A percentile compares a stretch with the other conserved stretches of the same genome.
Conservation (phyloP, 306 rosid genomes). For the Quillaja saponaria region DNA sequence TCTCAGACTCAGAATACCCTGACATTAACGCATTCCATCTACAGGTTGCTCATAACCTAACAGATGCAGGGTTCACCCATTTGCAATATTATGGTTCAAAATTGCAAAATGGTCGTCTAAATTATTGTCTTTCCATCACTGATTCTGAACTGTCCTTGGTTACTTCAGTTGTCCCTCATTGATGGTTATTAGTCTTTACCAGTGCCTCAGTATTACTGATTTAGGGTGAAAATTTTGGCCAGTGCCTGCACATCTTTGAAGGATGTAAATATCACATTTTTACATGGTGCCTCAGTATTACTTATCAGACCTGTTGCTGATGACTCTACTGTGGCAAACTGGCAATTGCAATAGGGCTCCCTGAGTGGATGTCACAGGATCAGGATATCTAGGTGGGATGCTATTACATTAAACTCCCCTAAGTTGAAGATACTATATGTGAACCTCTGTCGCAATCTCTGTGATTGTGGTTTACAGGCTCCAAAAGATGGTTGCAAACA, state of each 20-base stretch:
- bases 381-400: conserved; percentile 50
- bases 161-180: conserved; percentile 50
- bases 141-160: conserved; percentile 51
- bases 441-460: conserved; percentile 52
- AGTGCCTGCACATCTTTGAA: conserved; percentile 44
- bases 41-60: conserved; percentile 46
- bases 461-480: conserved; percentile 49
- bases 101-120: conserved; percentile 49
- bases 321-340: conserved; percentile 38
- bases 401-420: conserved; percentile 47
- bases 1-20: conserved; percentile 16
- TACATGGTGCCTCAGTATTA: too few species aligned
- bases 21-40: conserved; percentile 37
- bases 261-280: conserved; percentile 50
- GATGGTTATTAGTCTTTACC: conserved; percentile 49
- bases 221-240: conserved; percentile 47
- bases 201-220: conserved; percentile 49
- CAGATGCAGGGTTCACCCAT: conserved; percentile 49
- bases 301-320: conserved; percentile 44
- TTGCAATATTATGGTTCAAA: conserved; percentile 49
- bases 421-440: conserved; percentile 60
- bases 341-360: conserved; percentile 56
- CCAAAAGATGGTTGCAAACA: conserved; percentile 55
- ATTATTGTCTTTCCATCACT: conserved; percentile 55
- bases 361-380: conserved; percentile 55